phyloP scores from a whole-genome alignment of 176 grass and related monocot species.

The Leersia perrieri region DNA sequence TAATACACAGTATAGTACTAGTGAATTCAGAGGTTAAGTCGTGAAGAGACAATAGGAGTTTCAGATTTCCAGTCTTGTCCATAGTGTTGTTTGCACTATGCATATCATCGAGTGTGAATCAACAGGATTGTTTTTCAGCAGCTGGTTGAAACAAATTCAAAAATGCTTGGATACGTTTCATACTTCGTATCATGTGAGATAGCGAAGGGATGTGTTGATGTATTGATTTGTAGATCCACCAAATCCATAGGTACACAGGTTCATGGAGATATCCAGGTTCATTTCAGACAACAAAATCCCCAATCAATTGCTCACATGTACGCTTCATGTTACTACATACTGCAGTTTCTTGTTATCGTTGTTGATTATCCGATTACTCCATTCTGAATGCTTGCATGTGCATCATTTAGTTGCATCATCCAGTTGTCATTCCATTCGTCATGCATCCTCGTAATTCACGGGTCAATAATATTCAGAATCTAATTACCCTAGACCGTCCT shows the following conservation, averaged over 20 bases:
- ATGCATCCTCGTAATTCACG: slow-evolving; percentile 14
- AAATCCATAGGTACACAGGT: background rate
- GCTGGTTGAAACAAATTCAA: background rate
- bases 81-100: background rate
- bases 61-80: background rate
- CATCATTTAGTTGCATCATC: background rate
- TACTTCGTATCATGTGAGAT: background rate
- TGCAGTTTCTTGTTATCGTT: background rate
- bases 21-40: background rate
- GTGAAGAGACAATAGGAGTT: background rate
- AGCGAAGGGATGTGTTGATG: background rate
- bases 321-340: slow-evolving; percentile 24
- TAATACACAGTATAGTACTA: background rate
- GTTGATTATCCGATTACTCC: background rate
- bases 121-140: background rate
- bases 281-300: background rate
- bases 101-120: background rate
- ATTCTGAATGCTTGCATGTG: background rate
- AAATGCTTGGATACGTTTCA: background rate
- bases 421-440: slow-evolving; percentile 27
- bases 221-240: background rate
- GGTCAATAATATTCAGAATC: slow-evolving; percentile 36
- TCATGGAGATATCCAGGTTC: background rate
- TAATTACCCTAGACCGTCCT: background rate
- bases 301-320: background rate